Percentiles rank a stretch among this genome's conserved stretches.
Conservation (phyloP, 2,329 filamentous ascomycete genomes). For the Pseudogymnoascus sp. region DNA sequence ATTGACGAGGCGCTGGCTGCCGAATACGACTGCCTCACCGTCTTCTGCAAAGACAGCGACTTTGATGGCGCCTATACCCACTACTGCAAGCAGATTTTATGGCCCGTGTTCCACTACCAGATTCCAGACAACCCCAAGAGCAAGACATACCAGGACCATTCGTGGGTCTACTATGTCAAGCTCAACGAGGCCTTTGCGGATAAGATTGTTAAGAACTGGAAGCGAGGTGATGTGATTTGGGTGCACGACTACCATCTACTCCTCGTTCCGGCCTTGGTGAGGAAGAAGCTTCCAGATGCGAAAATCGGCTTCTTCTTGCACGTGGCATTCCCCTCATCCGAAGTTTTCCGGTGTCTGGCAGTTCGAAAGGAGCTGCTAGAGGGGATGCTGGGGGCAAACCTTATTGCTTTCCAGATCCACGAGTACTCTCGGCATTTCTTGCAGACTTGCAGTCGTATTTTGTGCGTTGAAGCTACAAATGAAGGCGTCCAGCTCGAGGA, state of each 20-base stretch:
- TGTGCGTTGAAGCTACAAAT: slow-evolving; percentile 81
- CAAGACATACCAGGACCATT: slow-evolving; percentile 96
- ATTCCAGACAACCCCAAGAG: slow-evolving; percentile 97
- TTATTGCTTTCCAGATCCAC: slow-evolving; percentile 87
- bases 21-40: slow-evolving; percentile 73
- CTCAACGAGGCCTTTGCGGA: slow-evolving; percentile 92
- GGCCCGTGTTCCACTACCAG: slow-evolving; percentile 97
- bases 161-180: slow-evolving; percentile 88
- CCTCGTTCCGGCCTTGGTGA: slow-evolving; percentile 80
- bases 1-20: slow-evolving; percentile 75
- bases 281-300: slow-evolving; percentile 81
- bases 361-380: slow-evolving; percentile 80
- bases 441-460: slow-evolving; percentile 85
- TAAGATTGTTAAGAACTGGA: slow-evolving; percentile 84
- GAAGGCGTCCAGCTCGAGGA: slow-evolving; percentile 87
- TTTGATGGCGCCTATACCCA: slow-evolving; percentile 92
- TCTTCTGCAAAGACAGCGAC: slow-evolving; percentile 83
- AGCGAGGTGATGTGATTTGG: slow-evolving; percentile 88
- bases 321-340: slow-evolving; percentile 89
- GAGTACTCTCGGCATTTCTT: slow-evolving; percentile 93
- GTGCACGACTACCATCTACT: slow-evolving; percentile 92
- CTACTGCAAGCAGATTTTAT: slow-evolving; percentile 95
- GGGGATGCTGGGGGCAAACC: slow-evolving; percentile 85
- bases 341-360: slow-evolving; percentile 87
- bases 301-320: slow-evolving; percentile 96